Percentiles rank a stretch among this genome's conserved stretches.
Conservation (phyloP, 140 eudicot genomes). For the Cichorium intybus region DNA sequence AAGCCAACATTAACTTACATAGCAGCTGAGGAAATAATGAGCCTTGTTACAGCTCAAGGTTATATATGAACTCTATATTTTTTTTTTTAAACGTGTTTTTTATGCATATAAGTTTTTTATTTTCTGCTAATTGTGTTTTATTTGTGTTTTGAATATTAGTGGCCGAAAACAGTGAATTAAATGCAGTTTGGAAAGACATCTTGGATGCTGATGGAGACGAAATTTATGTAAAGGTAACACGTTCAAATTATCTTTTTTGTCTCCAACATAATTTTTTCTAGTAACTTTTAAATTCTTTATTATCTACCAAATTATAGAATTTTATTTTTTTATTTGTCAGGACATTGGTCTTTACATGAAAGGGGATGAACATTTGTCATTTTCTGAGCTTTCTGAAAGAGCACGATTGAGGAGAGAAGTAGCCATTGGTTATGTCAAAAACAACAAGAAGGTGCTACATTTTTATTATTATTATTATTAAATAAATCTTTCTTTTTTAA, state of each 20-base stretch:
- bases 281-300: too few relatives aligned
- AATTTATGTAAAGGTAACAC: conserved; percentile 84
- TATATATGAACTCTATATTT: conserved; percentile 7
- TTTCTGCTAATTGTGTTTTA: neutral
- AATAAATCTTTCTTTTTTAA: neutral
- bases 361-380: conserved; percentile 71
- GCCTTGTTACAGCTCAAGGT: conserved; percentile 99
- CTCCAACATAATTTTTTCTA: too few relatives aligned
- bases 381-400: conserved; percentile 83
- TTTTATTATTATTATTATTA: neutral
- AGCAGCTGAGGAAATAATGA: conserved; percentile 97
- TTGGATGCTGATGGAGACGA: conserved; percentile 94
- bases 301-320: neutral
- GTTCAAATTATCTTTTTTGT: neutral
- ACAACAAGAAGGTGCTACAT: conserved; percentile 64
- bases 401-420: conserved; percentile 89
- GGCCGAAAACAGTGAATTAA: conserved; percentile 83
- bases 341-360: conserved; percentile 85
- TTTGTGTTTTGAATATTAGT: conserved; percentile 44
- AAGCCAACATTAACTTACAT: conserved; percentile 87
- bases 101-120: neutral
- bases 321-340: conserved; percentile 30
- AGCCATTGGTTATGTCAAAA: conserved; percentile 88
- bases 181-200: conserved; percentile 96
- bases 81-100: neutral